Evolutionary conservation across 2,329 filamentous ascomycete genomes (phyloP).

Genomic region (Zasmidium cellare): DNA sequence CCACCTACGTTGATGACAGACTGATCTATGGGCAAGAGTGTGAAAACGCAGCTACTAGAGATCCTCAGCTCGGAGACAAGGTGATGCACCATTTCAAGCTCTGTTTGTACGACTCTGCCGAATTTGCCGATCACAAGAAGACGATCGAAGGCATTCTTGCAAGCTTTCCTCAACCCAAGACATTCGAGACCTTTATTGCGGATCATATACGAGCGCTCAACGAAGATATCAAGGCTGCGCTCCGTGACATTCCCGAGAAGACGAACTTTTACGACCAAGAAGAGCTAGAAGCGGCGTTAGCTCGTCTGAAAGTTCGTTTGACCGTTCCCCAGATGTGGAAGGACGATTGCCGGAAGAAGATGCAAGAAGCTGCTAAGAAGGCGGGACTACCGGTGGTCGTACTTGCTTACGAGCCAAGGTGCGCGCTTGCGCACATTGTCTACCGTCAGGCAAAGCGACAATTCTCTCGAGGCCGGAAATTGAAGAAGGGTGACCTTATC

Average conservation of each 20-base stretch:
- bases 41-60: not conserved
- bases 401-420: too few relatives aligned
- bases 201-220: too few relatives aligned
- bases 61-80: constrained; percentile 3
- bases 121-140: not conserved
- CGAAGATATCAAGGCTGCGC: too few relatives aligned
- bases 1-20: constrained; percentile 8
- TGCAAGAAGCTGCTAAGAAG: too few relatives aligned
- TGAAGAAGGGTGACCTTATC: too few relatives aligned
- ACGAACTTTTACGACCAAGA: too few relatives aligned
- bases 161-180: constrained; percentile 5
- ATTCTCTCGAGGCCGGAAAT: too few relatives aligned
- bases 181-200: constrained; percentile 6
- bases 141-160: not conserved
- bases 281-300: not conserved
- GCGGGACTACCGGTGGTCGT: too few relatives aligned
- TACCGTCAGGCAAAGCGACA: too few relatives aligned
- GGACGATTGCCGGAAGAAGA: too few relatives aligned
- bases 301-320: constrained; percentile 2
- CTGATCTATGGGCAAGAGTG: constrained; percentile 13
- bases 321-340: constrained; percentile 18
- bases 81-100: constrained; percentile 13
- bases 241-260: too few relatives aligned
- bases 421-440: too few relatives aligned
- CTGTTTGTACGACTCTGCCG: not conserved